These are phyloP conservation scores for Teunomyces cretensis DNA, from an alignment of 805 yeast species.

Conservation along the genomic window DNA sequence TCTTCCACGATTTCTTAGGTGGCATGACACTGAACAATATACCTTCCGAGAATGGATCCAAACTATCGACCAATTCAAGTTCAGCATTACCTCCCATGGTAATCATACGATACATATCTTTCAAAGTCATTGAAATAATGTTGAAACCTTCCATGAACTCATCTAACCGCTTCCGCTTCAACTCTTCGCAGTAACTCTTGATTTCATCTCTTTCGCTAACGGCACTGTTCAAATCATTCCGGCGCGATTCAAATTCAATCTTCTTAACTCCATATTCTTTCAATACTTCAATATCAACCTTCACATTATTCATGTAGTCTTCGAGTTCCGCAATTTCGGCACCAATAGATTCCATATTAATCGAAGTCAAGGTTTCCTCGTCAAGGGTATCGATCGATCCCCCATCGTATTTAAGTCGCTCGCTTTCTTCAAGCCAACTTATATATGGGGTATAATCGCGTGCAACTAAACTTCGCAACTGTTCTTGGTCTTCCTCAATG, in stretches of 20 bases:
- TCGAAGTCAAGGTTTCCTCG: conserved; percentile 48
- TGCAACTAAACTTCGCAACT: conserved; percentile 43
- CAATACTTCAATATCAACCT: conserved; percentile 70
- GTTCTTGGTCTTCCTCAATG: conserved; percentile 36
- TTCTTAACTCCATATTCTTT: conserved; percentile 72
- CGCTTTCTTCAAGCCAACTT: conserved; percentile 49
- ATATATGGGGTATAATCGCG: conserved; percentile 56
- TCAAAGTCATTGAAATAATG: conserved; percentile 79
- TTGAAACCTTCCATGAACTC: conserved; percentile 95
- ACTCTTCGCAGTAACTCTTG: conserved; percentile 60
- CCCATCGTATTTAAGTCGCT: conserved; percentile 33
- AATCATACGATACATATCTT: conserved; percentile 97
- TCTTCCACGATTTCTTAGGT: conserved; percentile 96
- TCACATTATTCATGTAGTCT: conserved; percentile 51
- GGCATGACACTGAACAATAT: conserved; percentile 98
- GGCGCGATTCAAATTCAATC: conserved; percentile 62
- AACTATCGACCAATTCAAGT: conserved; percentile 87
- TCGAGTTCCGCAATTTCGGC: conserved; percentile 55
- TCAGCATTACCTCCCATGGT: conserved; percentile 99
- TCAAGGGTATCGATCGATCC: conserved; percentile 42
- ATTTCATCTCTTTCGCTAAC: conserved; percentile 64
- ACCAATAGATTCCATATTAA: conserved; percentile 51
- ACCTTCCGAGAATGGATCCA: conserved; percentile 98
- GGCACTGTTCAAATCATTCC: conserved; percentile 65
- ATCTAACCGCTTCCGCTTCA: conserved; percentile 70